Evolutionary conservation across 108 stramenopile genomes (phyloP), one percentile per base, ranked within the genome.

Genomic region (Cyclotella kingstonii): DNA sequence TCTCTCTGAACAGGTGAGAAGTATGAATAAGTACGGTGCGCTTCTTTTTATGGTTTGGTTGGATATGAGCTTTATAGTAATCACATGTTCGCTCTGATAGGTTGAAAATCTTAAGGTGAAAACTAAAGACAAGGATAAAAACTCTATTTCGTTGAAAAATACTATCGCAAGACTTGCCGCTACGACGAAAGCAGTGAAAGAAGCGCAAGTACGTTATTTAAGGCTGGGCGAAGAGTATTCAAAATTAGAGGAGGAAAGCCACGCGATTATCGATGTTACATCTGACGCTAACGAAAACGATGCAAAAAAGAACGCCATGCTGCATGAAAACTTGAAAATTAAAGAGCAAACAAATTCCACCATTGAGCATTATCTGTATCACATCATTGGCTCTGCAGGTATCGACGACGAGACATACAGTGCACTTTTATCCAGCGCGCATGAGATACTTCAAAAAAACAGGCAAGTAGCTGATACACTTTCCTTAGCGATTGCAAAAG

Each of bases 91-190:
- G 26, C 43, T 25, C 0, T n/a, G 4, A 30, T 52, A 61, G 47
- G 66, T 76, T 43, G 54, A 30, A 17, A 36, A 23, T 9, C 57
- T 76, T 54, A 41, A 62, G 27, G 26, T 52, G 23, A 58, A 63
- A 38, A 76, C 66, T 0, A 76, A 68, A 34, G 74, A 76, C 49
- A 61, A 42, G 44, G 74, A 36, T n/a, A 76, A 76, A 59, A 54
- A 76, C 42, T 26, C 18, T 23, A 50, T 50, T 23, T 68, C 74
- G 14, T 54, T 76, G 10, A 29, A 29, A 34, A 57, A 43, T 19
- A 67, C 74, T 23, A 76, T 68, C 28, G 40, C 52, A 19, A 55
- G 66, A 30, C 66, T 76, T 23, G 47, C 55, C 2, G 50, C 66
- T 6, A 62, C 66, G 18, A 29, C 35, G 35, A 61, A 48, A 30